These are phyloP conservation scores for Spinacia oleracea DNA, from an alignment of 179 eudicot genomes.

Conservation along the genomic window DNA sequence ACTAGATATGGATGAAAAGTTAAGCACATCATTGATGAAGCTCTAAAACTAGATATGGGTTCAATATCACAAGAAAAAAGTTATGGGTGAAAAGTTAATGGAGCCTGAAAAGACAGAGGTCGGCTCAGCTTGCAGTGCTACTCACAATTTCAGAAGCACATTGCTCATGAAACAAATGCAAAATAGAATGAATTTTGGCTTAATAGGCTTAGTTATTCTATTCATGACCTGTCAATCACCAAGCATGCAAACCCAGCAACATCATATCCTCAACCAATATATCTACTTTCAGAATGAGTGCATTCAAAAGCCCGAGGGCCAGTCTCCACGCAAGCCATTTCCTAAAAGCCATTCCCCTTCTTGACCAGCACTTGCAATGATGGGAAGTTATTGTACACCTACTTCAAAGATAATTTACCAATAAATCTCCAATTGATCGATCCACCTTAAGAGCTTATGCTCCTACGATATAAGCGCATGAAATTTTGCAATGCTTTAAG, in stretches of 20 bases:
- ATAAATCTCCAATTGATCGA: background rate
- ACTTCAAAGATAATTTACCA: background rate
- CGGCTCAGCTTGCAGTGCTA: background rate
- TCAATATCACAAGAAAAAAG: no score
- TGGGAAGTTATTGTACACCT: background rate
- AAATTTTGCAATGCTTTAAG: background rate
- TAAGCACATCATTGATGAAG: no score
- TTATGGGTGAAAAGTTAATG: no score
- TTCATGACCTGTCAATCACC: background rate
- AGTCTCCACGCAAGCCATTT: background rate
- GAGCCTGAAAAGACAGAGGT: no score
- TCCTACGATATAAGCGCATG: background rate
- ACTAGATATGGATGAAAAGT: no score
- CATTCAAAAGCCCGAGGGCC: background rate
- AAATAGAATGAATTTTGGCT: background rate
- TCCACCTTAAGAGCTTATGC: background rate
- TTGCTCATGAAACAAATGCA: background rate
- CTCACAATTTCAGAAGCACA: background rate
- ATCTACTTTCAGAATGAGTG: background rate
- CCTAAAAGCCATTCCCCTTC: background rate
- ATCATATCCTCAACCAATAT: no score
- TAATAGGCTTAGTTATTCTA: background rate
- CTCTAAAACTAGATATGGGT: no score
- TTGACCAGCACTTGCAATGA: background rate
- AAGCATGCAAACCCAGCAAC: background rate